phyloP scores from a whole-genome alignment of 345 rosid genomes.

The Durio zibethinus region DNA sequence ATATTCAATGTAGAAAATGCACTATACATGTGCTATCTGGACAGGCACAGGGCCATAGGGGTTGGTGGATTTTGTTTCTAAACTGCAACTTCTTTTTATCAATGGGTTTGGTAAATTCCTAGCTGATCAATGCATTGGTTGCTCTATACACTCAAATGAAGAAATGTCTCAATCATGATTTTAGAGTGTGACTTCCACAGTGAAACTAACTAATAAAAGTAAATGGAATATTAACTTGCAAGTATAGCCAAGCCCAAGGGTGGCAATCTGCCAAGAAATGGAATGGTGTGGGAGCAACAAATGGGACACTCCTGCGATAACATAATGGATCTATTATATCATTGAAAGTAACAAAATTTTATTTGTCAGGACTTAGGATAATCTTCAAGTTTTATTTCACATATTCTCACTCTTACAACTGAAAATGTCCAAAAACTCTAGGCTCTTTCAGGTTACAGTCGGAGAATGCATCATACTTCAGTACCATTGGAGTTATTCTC shows the following conservation, averaged over 20 bases:
- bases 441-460: not conserved
- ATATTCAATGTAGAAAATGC: not conserved
- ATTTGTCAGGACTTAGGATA: not conserved
- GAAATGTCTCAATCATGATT: constrained; percentile 6
- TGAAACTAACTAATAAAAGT: not conserved
- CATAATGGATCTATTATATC: constrained; percentile 9
- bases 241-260: not conserved
- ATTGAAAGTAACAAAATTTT: constrained; percentile 3
- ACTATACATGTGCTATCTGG: not conserved
- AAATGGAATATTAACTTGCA: not conserved
- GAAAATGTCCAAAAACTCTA: constrained; percentile 9
- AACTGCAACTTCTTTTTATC: not conserved
- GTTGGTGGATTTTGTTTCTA: not conserved
- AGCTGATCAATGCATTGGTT: not conserved
- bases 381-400: not conserved
- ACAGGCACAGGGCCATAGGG: not conserved
- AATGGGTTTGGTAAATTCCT: not conserved
- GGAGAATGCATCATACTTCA: not conserved
- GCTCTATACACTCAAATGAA: not conserved
- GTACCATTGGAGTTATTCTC: not conserved
- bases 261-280: not conserved
- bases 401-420: not conserved
- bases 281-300: not conserved
- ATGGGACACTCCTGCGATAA: not conserved
- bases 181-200: not conserved